A percentile compares a stretch with the other conserved stretches of the same genome.
Evolutionary conservation across 441 rosid genomes (phyloP).

Genomic region (Biscutella auriculata): DNA sequence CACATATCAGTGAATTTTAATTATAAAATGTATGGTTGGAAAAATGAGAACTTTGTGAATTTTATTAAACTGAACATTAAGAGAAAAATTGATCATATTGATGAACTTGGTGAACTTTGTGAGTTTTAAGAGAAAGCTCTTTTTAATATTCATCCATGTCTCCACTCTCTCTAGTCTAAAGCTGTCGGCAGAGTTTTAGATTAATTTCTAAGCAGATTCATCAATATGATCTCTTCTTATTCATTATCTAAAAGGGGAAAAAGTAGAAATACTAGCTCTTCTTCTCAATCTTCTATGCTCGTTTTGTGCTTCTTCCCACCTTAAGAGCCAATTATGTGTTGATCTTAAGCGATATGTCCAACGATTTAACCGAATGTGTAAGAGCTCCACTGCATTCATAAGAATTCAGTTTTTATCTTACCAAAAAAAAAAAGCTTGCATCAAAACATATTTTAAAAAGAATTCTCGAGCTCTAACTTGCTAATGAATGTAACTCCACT

Average conservation of each 20-base stretch:
- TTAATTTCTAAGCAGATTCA: neutral
- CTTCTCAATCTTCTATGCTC: conserved; percentile 34
- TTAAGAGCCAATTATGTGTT: conserved; percentile 78
- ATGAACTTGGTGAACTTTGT: too few species aligned
- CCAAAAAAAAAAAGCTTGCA: neutral
- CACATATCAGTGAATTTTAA: too few species aligned
- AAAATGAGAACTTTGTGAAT: too few species aligned
- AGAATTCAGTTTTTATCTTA: neutral
- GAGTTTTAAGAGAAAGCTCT: conserved; percentile 12
- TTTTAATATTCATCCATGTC: conserved; percentile 8
- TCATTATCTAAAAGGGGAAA: neutral
- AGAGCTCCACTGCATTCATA: conserved; percentile 58
- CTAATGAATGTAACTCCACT: conserved; percentile 88
- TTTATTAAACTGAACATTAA: too few species aligned
- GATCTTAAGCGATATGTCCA: conserved; percentile 84
- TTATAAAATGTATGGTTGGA: too few species aligned
- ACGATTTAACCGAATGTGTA: conserved; percentile 85
- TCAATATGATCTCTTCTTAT: neutral
- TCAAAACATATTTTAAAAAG: neutral
- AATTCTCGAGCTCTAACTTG: conserved; percentile 42
- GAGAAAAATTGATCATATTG: too few species aligned
- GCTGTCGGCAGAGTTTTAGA: neutral
- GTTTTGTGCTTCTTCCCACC: conserved; percentile 83
- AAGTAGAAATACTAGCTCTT: neutral
- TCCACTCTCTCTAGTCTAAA: neutral